phyloP scores from a whole-genome alignment of 805 yeast species.

The Sugiyamaella boreocaroliniensis region DNA sequence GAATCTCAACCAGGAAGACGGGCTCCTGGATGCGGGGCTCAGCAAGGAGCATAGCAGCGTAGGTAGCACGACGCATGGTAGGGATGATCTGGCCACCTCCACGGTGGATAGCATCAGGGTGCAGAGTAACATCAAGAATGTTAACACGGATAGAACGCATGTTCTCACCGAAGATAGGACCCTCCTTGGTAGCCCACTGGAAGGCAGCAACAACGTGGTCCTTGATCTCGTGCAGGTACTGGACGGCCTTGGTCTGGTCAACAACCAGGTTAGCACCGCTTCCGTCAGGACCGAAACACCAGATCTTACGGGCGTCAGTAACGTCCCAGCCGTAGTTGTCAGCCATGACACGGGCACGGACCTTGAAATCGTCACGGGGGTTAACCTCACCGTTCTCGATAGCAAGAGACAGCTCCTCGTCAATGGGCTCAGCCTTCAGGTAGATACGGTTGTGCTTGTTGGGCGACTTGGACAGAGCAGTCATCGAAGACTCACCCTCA shows the following conservation, averaged over 20 bases:
- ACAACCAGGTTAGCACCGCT: conserved; percentile 97
- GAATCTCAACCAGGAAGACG: conserved; percentile 97
- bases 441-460: conserved; percentile 99
- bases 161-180: conserved; percentile 96
- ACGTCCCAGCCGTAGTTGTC: conserved; percentile 99
- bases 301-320: conserved; percentile 99
- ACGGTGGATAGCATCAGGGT: conserved; percentile 99
- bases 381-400: conserved; percentile 87
- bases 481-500: conserved; percentile 85
- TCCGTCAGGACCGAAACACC: conserved; percentile 99
- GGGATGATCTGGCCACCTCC: conserved; percentile 99
- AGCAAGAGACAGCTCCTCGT: conserved; percentile 86
- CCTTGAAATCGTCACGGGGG: conserved; percentile 97
- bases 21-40: conserved; percentile 99
- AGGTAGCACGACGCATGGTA: conserved; percentile 99
- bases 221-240: conserved; percentile 97
- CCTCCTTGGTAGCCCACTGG: conserved; percentile 99
- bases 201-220: conserved; percentile 99
- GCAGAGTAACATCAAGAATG: conserved; percentile 98
- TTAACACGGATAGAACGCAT: conserved; percentile 94
- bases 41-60: conserved; percentile 96
- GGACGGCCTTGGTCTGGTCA: conserved; percentile 99
- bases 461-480: conserved; percentile 97
- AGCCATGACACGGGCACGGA: conserved; percentile 97
- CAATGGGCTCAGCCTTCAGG: conserved; percentile 94